Base-by-base conservation (phyloP, 441 rosid genomes). In the Erodium texanum region DNA sequence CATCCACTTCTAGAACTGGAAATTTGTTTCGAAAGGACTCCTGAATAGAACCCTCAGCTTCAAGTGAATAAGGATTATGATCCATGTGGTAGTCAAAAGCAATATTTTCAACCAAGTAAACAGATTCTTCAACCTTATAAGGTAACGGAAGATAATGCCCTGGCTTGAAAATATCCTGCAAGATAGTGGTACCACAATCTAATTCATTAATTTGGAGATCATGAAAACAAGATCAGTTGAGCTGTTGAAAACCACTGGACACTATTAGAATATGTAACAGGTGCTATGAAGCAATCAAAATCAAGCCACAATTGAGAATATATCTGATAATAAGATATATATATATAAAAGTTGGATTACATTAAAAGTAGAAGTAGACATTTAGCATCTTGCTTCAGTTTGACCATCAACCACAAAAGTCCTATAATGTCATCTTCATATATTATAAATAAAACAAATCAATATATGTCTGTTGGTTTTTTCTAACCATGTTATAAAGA, bases 1-100 rank as follows among this genome's bases (percentile, higher is more conserved):
- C 93, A 70, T 89, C 87, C 74, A 85, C 89, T 83, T 95, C 99
- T 56, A 90, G 73, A 73, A 85, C 72, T 23, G 93, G 93, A 78
- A 87, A 87, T 24, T 67, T 65, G 48, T 45, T 64, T 75, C 66
- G 73, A 43, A 75, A 65, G 52, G 48, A 79, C 71, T 77, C 85
- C 56, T 77, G 81, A 71, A 66, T 75, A 48, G 73, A 74, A 75
- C 80, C 73, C 67, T 85, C 87, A 72, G 83, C 86, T 73, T 85
- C 91, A 75, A 66, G 50, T 12, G 66, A 38, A 63, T 64, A 74
- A 67, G 74, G 71, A 34, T 72, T 75, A 64, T 74, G 72, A 74
- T 84, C 84, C 69, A 78, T 70, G 70, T 73, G 71, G 78, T 76
- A 76, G 70, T 81, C 86, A 66, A 83, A 77, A 76, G 82, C 59